Percentiles rank a stretch among this genome's conserved stretches.
Conservation (phyloP, 129 eudicot genomes). For the Chrysanthemum makinoi region DNA sequence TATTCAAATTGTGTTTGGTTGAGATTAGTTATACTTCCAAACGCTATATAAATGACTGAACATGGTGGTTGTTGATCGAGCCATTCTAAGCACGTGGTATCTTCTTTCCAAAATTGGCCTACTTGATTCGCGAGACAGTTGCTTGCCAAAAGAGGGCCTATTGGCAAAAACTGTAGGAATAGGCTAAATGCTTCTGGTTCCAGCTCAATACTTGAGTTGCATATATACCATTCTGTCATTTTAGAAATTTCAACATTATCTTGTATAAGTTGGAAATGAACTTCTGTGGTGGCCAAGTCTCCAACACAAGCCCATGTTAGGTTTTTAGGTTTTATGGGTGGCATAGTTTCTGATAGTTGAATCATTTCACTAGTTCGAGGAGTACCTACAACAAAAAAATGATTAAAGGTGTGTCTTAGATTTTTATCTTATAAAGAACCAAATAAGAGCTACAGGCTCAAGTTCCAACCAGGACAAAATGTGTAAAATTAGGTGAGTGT, state of each 20-base stretch:
- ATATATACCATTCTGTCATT: conserved; percentile 28
- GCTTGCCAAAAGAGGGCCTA: conserved; percentile 47
- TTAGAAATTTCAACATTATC: background rate
- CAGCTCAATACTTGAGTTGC: conserved; percentile 44
- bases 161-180: conserved; percentile 26
- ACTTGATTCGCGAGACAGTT: conserved; percentile 30
- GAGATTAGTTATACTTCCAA: conserved; percentile 45
- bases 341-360: conserved; percentile 46
- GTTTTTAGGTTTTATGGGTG: conserved; percentile 26
- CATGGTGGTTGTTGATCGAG: conserved; percentile 38
- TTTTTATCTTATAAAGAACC: too few species aligned
- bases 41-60: conserved; percentile 46
- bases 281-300: conserved; percentile 12
- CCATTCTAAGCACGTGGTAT: conserved; percentile 44
- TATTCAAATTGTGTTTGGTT: conserved; percentile 38
- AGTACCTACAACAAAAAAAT: background rate
- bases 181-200: conserved; percentile 34
- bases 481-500: too few species aligned
- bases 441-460: too few species aligned
- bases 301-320: conserved; percentile 31
- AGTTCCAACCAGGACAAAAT: too few species aligned
- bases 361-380: conserved; percentile 26
- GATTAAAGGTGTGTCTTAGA: too few species aligned
- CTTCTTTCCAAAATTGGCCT: conserved; percentile 47
- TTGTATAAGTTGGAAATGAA: background rate